These are phyloP conservation scores for Gnaphalium uliginosum DNA, from an alignment of 129 eudicot species.

Conservation along the genomic window DNA sequence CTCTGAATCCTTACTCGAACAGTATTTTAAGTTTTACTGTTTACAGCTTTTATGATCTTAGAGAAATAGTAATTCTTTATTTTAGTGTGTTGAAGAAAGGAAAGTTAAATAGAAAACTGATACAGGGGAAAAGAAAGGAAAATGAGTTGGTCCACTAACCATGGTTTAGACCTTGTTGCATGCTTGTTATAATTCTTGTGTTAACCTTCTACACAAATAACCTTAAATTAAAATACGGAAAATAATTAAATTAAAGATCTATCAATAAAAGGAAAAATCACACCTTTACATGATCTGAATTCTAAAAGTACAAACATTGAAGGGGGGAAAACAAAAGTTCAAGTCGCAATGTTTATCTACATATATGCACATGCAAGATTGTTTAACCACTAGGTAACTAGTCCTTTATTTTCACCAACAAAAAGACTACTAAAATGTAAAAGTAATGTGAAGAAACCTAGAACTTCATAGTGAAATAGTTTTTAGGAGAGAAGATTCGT, in stretches of 20 bases:
- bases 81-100: too few species aligned
- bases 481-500: constrained; percentile 69
- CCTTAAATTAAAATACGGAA: not conserved
- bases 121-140: not conserved
- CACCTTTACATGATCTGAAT: constrained; percentile 6
- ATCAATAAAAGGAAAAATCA: not conserved
- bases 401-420: constrained; percentile 9
- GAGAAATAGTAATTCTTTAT: too few species aligned
- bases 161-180: not conserved
- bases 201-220: not conserved
- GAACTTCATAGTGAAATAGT: constrained; percentile 43
- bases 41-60: too few species aligned
- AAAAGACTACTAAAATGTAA: not conserved
- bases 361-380: constrained; percentile 11
- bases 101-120: not conserved
- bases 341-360: constrained; percentile 17
- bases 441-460: not conserved
- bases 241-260: not conserved
- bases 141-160: not conserved
- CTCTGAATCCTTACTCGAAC: too few species aligned
- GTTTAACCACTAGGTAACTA: constrained; percentile 20
- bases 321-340: not conserved
- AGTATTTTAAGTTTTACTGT: too few species aligned
- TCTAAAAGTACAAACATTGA: not conserved
- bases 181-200: not conserved